Base-by-base conservation (phyloP, 1,284 basidiomycete genomes). In the Boletus calvinii region DNA sequence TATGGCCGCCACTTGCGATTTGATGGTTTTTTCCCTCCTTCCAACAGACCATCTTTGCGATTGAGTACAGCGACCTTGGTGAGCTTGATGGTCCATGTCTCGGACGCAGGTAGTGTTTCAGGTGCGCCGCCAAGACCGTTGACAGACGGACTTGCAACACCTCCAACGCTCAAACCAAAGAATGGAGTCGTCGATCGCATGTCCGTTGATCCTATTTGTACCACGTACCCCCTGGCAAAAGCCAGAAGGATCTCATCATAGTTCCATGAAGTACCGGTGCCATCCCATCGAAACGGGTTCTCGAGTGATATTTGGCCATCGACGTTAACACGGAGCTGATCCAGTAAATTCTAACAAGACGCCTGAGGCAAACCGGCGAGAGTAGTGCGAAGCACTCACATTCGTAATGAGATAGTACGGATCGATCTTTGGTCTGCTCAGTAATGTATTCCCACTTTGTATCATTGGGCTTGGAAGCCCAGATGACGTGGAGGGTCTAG, bases 351-450 rank as follows among this genome's bases (percentile, higher is more conserved):
- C 81, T 91, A 64, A 15, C 48, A 52, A 42, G 47, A 59, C 20
- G 18, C 41, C 9, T 59, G 18, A 55, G 48, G 50, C 1, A 57
- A 54, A 37, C 43, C 8, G 30, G 34, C 29, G 42, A 37, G 24
- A 52, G 20, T 17, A 15, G 9, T 46, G 30, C 10, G 3, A 36
- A 50, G 34, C n/a, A 64, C 80, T 64, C 65, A 89, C 90, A 66
- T 84, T 82, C 15, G 83, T 83, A 59, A 98, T 98, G 50, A 97
- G 80, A 67, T 88, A 90, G 72, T 98, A 98, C 2, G 93, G 90
- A 67, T 98, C 95, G 36, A 96, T 79, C 71, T 88, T 93, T 61
- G 77, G 76, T 60, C 80, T 85, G 53, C 77, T 77, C 57, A 81
- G 69, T 46, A 78, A 65, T 8, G 70, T 71, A 32, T 66, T 73